Conservation (phyloP, 139 green algal genomes). For the Chlamydomonas applanata region DNA sequence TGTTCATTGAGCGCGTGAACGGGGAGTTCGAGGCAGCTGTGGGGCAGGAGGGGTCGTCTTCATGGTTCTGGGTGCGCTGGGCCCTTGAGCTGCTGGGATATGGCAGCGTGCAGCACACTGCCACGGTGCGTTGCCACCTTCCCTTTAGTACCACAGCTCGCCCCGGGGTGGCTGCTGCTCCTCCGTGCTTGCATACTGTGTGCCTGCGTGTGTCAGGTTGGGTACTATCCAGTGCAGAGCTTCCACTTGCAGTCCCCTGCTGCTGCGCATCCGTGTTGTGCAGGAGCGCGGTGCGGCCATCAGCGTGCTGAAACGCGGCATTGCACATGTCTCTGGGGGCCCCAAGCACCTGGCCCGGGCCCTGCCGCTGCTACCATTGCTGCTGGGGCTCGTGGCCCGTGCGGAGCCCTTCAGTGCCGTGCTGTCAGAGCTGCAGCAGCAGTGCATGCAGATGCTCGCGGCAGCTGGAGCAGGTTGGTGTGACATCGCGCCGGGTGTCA, state of each 20-base stretch:
- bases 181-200: too few species aligned
- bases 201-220: too few species aligned
- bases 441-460: background rate
- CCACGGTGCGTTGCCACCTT: background rate
- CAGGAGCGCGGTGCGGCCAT: conserved; percentile 11
- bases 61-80: background rate
- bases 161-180: too few species aligned
- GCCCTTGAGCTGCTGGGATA: conserved; percentile 4
- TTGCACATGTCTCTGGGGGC: background rate
- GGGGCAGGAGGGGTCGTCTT: background rate
- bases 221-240: too few species aligned
- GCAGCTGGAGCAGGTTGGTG: background rate
- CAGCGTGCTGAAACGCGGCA: background rate
- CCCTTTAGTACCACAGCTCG: background rate
- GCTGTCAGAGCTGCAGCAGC: background rate
- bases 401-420: background rate
- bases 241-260: too few species aligned
- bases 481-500: background rate
- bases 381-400: background rate
- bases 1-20: background rate
- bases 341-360: background rate
- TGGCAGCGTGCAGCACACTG: conserved; percentile 3
- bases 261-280: background rate
- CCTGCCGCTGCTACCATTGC: background rate
- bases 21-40: background rate